Conservation (phyloP, 2,329 filamentous ascomycete species). For the Cadophora luteo-olivacea region DNA sequence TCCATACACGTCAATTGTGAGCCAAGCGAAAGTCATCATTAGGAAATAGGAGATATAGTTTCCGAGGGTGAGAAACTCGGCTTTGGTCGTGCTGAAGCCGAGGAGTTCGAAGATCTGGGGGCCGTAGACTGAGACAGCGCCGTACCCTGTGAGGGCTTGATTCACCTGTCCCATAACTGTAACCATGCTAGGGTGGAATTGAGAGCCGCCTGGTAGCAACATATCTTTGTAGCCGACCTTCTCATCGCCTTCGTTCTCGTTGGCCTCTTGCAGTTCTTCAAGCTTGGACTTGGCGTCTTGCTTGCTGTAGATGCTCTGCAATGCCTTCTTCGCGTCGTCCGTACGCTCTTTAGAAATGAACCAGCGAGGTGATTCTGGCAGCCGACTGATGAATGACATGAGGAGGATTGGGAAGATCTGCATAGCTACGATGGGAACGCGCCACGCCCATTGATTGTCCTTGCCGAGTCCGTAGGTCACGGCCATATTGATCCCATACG, state of each 20-base stretch:
- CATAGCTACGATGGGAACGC: slow-evolving; percentile 66
- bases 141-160: slow-evolving; percentile 63
- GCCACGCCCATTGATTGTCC: slow-evolving; percentile 65
- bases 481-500: slow-evolving; percentile 63
- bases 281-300: slow-evolving; percentile 54
- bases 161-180: slow-evolving; percentile 69
- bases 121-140: slow-evolving; percentile 67
- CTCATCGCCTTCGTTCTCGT: slow-evolving; percentile 56
- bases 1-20: slow-evolving; percentile 62
- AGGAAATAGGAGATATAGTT: slow-evolving; percentile 68
- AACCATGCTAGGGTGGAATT: slow-evolving; percentile 66
- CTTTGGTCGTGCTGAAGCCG: slow-evolving; percentile 56
- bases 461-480: slow-evolving; percentile 61
- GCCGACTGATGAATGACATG: slow-evolving; percentile 56
- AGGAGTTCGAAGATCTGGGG: slow-evolving; percentile 69
- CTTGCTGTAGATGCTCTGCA: slow-evolving; percentile 57
- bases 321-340: slow-evolving; percentile 56
- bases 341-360: slow-evolving; percentile 57
- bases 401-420: slow-evolving; percentile 62
- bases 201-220: slow-evolving; percentile 58
- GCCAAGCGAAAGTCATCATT: slow-evolving; percentile 67
- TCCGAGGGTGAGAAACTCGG: slow-evolving; percentile 63
- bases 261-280: slow-evolving; percentile 56
- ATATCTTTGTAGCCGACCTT: slow-evolving; percentile 61
- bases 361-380: slow-evolving; percentile 66